Conservation (phyloP, 1,139 yeast species). For the Blastobotrys arbuscula region DNA sequence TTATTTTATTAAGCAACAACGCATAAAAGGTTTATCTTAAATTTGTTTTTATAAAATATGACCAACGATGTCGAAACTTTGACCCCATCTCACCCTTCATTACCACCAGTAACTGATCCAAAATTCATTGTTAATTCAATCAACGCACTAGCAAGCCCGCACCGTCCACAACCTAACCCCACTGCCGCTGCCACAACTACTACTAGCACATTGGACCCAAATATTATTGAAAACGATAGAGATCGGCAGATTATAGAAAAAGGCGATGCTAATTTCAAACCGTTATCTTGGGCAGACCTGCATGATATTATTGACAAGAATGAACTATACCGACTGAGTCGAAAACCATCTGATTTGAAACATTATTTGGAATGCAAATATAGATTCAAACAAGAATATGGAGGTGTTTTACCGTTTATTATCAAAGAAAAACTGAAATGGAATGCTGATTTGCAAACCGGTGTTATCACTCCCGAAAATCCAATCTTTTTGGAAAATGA, state of each 20-base stretch:
- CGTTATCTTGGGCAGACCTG: constrained; percentile 29
- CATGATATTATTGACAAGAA: constrained; percentile 27
- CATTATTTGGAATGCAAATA: constrained; percentile 32
- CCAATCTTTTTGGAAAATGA: constrained; percentile 24
- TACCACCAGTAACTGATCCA: background rate
- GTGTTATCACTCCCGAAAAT: constrained; percentile 17
- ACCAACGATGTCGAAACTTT: background rate
- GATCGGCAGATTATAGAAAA: constrained; percentile 21
- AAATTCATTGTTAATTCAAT: background rate
- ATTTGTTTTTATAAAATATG: too few species aligned
- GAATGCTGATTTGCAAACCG: constrained; percentile 16
- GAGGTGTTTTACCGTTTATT: constrained; percentile 32
- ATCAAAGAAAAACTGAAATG: constrained; percentile 30
- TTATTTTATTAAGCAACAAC: too few species aligned
- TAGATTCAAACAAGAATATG: constrained; percentile 23
- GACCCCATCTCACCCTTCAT: background rate
- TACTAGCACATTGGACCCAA: background rate
- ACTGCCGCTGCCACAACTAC: background rate
- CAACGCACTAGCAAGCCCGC: background rate
- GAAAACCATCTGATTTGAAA: constrained; percentile 34
- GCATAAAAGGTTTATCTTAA: too few species aligned
- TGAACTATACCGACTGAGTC: constrained; percentile 27
- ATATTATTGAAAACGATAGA: constrained; percentile 16
- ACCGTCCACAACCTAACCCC: background rate
- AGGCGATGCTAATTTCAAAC: constrained; percentile 23